Evolutionary conservation across 768 basidiomycete species (phyloP).

Genomic region (Glaciozyma antarctica): DNA sequence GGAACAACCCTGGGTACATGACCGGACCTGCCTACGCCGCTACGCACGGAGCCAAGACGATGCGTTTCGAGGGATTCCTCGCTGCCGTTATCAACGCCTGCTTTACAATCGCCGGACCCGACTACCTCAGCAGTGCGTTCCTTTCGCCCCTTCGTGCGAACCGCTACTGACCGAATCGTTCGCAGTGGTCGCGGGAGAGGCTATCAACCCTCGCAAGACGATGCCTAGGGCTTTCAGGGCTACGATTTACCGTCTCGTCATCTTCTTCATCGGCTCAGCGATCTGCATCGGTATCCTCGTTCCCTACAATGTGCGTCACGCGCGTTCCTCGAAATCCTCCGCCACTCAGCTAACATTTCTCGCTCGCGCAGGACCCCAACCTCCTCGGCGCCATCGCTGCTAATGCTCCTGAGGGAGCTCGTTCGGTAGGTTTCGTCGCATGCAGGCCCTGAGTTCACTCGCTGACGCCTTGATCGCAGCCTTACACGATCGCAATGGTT

Average conservation of each 20-base stretch:
- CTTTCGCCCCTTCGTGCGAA: neutral
- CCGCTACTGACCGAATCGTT: neutral
- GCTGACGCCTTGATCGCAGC: neutral
- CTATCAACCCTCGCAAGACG: constrained; percentile 3
- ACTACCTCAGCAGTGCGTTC: constrained; percentile 1
- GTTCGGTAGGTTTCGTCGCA: neutral
- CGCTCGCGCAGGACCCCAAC: neutral
- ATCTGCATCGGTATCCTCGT: constrained; percentile 1
- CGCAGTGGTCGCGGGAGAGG: constrained; percentile 1
- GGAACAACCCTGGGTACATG: neutral
- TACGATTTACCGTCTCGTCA: constrained; percentile 4
- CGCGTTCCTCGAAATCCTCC: neutral
- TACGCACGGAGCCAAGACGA: neutral
- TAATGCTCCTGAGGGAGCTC: neutral
- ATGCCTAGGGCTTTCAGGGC: constrained; percentile 7
- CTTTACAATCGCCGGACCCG: constrained; percentile 4
- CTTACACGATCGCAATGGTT: neutral
- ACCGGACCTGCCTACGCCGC: neutral
- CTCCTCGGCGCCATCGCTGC: neutral
- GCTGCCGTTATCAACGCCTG: neutral
- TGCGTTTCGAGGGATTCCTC: neutral
- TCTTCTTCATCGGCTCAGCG: constrained; percentile 3
- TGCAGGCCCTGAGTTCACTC: neutral
- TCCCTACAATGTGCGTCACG: neutral
- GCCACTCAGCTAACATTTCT: neutral